Conservation (phyloP, 441 rosid species). For the Sinapis alba region DNA sequence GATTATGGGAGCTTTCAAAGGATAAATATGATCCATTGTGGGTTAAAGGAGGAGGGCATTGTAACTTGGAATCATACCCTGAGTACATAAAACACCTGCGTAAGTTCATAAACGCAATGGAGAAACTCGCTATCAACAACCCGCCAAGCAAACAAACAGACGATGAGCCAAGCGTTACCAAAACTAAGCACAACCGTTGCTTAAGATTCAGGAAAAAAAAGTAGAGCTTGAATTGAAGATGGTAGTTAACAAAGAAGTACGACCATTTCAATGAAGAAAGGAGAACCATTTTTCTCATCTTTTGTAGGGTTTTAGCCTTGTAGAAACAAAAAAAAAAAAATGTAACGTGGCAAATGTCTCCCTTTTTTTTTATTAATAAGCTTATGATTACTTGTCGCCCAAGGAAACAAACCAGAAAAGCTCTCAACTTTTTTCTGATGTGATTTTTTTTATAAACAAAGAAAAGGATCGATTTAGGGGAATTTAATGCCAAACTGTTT, state of each 20-base stretch:
- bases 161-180: constrained; percentile 48
- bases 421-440: not conserved
- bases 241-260: not conserved
- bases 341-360: not conserved
- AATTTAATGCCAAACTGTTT: not conserved
- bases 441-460: not conserved
- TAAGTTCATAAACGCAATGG: constrained; percentile 62
- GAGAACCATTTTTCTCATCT: too few relatives aligned
- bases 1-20: constrained; percentile 69
- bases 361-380: not conserved
- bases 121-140: constrained; percentile 43
- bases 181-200: constrained; percentile 64
- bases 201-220: constrained; percentile 63
- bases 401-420: not conserved
- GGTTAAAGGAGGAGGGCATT: constrained; percentile 74
- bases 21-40: constrained; percentile 67
- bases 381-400: constrained; percentile 14
- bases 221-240: not conserved
- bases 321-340: not conserved
- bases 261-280: too few relatives aligned
- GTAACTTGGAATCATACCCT: constrained; percentile 69
- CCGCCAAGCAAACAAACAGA: constrained; percentile 46
- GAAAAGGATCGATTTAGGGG: not conserved
- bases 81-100: constrained; percentile 64
- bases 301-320: too few relatives aligned